Conservation (phyloP, 495 filamentous ascomycete genomes). For the Aspergillus carlsbadensis region DNA sequence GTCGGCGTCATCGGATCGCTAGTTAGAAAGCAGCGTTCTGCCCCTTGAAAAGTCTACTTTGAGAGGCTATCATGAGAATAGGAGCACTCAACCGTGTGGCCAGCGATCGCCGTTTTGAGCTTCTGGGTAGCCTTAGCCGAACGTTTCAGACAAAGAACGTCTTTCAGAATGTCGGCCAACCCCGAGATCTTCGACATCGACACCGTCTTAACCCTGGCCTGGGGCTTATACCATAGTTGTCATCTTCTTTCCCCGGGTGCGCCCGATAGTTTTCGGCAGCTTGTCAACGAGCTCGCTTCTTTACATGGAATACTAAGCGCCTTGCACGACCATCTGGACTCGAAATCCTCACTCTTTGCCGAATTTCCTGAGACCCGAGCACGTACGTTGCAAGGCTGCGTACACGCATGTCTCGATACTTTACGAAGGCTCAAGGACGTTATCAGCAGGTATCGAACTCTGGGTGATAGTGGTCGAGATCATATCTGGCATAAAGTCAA, state of each 20-base stretch:
- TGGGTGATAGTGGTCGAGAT: conserved; percentile 29
- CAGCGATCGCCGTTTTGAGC: background rate
- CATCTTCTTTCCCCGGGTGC: conserved; percentile 31
- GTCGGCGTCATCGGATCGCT: no score
- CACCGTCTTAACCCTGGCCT: conserved; percentile 32
- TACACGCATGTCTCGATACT: conserved; percentile 28
- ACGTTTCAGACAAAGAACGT: background rate
- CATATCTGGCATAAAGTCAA: conserved; percentile 37
- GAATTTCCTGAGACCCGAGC: conserved; percentile 26
- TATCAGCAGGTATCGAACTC: conserved; percentile 24
- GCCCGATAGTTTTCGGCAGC: conserved; percentile 36
- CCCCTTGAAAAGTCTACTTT: no score
- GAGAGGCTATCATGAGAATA: background rate
- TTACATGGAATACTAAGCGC: conserved; percentile 32
- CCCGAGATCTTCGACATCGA: conserved; percentile 31
- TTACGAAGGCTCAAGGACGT: conserved; percentile 30
- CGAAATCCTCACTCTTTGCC: conserved; percentile 28
- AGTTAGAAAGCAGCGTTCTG: no score
- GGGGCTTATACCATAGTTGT: conserved; percentile 38
- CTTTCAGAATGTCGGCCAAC: conserved; percentile 22
- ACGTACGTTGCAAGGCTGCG: conserved; percentile 28
- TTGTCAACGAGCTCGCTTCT: conserved; percentile 34
- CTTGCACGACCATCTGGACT: conserved; percentile 30
- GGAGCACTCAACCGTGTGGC: background rate
- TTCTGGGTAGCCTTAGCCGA: background rate